Conservation (phyloP, 176 grass and related monocot species). For the Raddia distichophylla region DNA sequence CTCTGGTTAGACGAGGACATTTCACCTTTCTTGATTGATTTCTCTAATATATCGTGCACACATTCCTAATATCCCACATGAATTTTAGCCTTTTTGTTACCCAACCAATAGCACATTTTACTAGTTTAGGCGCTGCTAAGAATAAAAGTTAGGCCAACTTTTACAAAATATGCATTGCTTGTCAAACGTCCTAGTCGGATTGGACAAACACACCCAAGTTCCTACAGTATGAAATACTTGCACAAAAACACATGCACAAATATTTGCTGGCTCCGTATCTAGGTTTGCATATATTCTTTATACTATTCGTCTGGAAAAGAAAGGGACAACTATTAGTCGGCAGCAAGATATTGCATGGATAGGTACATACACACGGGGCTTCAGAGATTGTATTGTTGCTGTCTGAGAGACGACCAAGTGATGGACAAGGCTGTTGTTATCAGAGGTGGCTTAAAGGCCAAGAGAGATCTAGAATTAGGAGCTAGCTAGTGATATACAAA, state of each 20-base stretch:
- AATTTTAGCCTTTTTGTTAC: background rate
- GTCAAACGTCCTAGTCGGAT: background rate
- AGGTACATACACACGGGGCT: slow-evolving; percentile 43
- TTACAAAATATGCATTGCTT: background rate
- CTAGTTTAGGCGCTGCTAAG: background rate
- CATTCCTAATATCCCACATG: background rate
- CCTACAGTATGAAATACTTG: background rate
- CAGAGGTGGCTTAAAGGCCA: slow-evolving; percentile 42
- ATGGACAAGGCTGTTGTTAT: slow-evolving; percentile 39
- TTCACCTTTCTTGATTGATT: slow-evolving; percentile 31
- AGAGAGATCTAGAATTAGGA: slow-evolving; percentile 38
- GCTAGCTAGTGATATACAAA: slow-evolving; percentile 27
- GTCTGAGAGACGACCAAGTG: slow-evolving; percentile 23
- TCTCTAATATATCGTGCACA: background rate
- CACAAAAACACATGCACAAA: background rate
- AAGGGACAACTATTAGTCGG: slow-evolving; percentile 29
- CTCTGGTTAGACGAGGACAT: slow-evolving; percentile 27
- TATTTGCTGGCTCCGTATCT: background rate
- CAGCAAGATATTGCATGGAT: slow-evolving; percentile 54
- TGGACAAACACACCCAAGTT: background rate
- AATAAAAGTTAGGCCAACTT: background rate
- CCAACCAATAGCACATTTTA: background rate
- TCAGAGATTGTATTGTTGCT: slow-evolving; percentile 42
- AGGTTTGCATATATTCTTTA: slow-evolving; percentile 5
- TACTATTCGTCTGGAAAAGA: slow-evolving; percentile 14